Evolutionary conservation across 495 filamentous ascomycete genomes (phyloP), one percentile per base, ranked within the genome.

Genomic region (Tuber microsphaerosporum): DNA sequence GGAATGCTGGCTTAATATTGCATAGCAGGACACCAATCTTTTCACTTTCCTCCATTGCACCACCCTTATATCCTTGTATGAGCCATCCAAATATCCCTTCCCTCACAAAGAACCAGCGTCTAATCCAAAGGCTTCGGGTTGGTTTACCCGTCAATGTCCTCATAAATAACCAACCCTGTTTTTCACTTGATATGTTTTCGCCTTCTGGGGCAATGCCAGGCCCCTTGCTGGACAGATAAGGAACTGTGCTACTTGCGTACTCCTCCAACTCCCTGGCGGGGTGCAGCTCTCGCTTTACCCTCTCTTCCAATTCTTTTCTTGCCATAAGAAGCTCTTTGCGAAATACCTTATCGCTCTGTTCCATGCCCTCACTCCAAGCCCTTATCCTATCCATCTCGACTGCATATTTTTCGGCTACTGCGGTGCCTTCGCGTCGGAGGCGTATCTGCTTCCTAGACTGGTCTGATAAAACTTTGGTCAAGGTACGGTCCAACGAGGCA

Each of bases 71-170:
- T 19, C 94, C 92, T 81, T 96, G 93, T n/a, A 93, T 89, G 17
- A 98, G 88, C 89, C 94, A 98, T 9, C 95, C 96, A 84, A 98
- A 98, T 70, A 98, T 94, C 46, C 96, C 94, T 81, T 94, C 90
- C 76, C 94, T 93, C 72, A 97, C 89, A 81, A 94, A 98, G 80
- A 94, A 97, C 96, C 96, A 99, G 43, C 94, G 88, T 74, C 93
- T 87, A 14, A 94, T 88, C 95, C 95, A 99, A 26, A 89, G 86
- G 1, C 93, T 93, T 76, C 94, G 86, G 20, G 93, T 91, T 1
- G 95, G 94, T 82, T 97, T 97, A 26, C 94, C 94, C 17, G 92
- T 90, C 17, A 94, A 82, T 0, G 91, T 93, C 71, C 93, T 87
- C 80, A 97, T 83, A 82, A 93, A 93, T 39, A 99, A 83, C 95